Evolutionary conservation across 2,329 filamentous ascomycete genomes (phyloP), one percentile per base, ranked within the genome.

Genomic region (Capronia coronata): DNA sequence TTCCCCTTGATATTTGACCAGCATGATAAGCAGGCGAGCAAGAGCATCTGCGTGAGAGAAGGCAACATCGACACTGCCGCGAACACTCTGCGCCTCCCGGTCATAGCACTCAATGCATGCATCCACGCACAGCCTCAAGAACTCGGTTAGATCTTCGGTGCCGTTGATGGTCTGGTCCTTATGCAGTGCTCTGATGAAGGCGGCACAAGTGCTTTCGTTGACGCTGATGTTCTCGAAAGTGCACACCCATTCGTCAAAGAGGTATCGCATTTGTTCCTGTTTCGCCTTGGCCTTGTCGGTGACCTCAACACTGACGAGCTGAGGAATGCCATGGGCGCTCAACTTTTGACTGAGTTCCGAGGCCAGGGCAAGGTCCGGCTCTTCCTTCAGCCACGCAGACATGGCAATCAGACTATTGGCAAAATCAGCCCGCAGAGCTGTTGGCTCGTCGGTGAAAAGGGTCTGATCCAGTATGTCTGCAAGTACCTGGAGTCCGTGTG

Each of bases 231-330:
- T 87, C 66, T 85, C 85, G 70, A 78, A 84, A 6, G 96, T 77
- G 52, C 84, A 82, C 22, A 91, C 79, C 93, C 93, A 98, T 70
- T 98, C 93, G 37, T 91, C 89, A 62, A 98, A 96, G 16, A 96
- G 78, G 64, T 98, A 97, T 60, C 94, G 88, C 69, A 94, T 81
- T 65, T 96, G 88, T 54, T 94, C 87, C 55, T 83, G 80, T 59
- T 83, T 83, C 25, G 79, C 74, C 32, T 71, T 66, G 13, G 73
- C 68, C 43, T 80, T 76, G 49, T 83, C 79, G 18, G 76, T 79
- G 23, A 74, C 69, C 45, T 75, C 67, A 47, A 75, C 67, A 57
- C 75, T 73, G 43, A 72, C 65, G 71, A 77, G 69, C 72, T 87
- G 65, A 3, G 71, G 71, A 34, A 78, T 70, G 11, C 75, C 73